Evolutionary conservation across 2,329 filamentous ascomycete genomes (phyloP).

Genomic region (Fusarium acutatum): DNA sequence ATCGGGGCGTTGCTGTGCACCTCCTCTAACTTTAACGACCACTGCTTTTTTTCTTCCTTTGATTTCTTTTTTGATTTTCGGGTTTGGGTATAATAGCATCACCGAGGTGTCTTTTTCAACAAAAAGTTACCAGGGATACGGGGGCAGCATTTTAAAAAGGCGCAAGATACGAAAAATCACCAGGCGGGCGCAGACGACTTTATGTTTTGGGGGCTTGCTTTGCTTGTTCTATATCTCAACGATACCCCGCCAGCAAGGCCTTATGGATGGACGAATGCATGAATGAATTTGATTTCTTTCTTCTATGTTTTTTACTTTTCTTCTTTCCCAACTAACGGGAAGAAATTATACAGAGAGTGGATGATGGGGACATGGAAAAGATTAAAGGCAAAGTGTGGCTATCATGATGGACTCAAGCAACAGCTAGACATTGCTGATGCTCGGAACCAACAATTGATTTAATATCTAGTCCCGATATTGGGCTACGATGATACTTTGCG

Average conservation of each 20-base stretch:
- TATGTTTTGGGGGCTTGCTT: slow-evolving; percentile 44
- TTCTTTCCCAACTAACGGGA: background rate
- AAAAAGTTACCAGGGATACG: slow-evolving; percentile 51
- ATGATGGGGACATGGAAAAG: background rate
- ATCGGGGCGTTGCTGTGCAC: slow-evolving; percentile 28
- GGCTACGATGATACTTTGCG: slow-evolving; percentile 19
- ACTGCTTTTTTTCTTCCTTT: slow-evolving; percentile 6
- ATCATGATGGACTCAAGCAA: background rate
- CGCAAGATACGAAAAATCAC: slow-evolving; percentile 38
- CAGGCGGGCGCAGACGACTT: slow-evolving; percentile 43
- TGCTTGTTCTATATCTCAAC: slow-evolving; percentile 52
- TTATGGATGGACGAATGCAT: slow-evolving; percentile 43
- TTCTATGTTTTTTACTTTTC: background rate
- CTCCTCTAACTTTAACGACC: slow-evolving; percentile 25
- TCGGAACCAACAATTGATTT: slow-evolving; percentile 21
- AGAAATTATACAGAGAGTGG: slow-evolving; percentile 1
- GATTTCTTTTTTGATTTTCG: slow-evolving; percentile 9
- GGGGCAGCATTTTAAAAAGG: slow-evolving; percentile 39
- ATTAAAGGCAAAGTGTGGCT: background rate
- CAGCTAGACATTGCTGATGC: background rate
- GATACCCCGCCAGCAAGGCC: slow-evolving; percentile 50
- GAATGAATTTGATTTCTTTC: slow-evolving; percentile 27
- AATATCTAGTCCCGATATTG: slow-evolving; percentile 24
- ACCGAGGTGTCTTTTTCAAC: slow-evolving; percentile 52
- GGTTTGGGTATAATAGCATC: slow-evolving; percentile 40